Conservation (phyloP, 306 rosid species). For the Lablab purpureus region DNA sequence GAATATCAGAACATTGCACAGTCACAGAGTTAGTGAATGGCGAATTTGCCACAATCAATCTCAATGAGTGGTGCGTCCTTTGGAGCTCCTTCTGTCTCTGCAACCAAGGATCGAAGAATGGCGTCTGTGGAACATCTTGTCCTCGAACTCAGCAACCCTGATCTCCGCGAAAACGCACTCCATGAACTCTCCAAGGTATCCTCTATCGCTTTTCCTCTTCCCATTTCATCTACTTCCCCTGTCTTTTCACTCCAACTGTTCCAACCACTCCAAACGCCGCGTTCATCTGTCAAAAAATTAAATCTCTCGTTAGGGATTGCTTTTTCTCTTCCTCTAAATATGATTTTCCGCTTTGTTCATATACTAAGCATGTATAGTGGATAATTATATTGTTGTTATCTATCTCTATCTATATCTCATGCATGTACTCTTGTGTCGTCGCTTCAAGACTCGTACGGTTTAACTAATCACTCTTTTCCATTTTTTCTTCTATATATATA, state of each 20-base stretch:
- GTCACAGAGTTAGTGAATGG: not conserved
- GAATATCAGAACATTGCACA: not conserved
- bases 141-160: slow-evolving; percentile 44
- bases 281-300: not conserved
- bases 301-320: not conserved
- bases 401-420: not conserved
- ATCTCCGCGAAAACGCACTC: slow-evolving; percentile 53
- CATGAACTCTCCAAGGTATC: slow-evolving; percentile 52
- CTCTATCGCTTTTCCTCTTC: not conserved
- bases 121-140: slow-evolving; percentile 56
- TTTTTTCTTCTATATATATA: not conserved
- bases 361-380: not conserved
- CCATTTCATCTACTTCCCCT: no score
- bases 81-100: slow-evolving; percentile 45
- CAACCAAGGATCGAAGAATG: slow-evolving; percentile 55
- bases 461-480: slow-evolving; percentile 10
- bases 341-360: not conserved
- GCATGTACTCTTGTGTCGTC: not conserved
- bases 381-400: not conserved
- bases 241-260: not conserved
- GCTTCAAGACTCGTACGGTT: slow-evolving; percentile 39
- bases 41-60: slow-evolving; percentile 26
- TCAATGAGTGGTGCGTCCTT: slow-evolving; percentile 52
- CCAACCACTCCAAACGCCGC: not conserved
- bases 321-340: not conserved